Evolutionary conservation across 2,329 filamentous ascomycete genomes (phyloP), one percentile per base, ranked within the genome.

Genomic region (Ophiocordyceps australis): DNA sequence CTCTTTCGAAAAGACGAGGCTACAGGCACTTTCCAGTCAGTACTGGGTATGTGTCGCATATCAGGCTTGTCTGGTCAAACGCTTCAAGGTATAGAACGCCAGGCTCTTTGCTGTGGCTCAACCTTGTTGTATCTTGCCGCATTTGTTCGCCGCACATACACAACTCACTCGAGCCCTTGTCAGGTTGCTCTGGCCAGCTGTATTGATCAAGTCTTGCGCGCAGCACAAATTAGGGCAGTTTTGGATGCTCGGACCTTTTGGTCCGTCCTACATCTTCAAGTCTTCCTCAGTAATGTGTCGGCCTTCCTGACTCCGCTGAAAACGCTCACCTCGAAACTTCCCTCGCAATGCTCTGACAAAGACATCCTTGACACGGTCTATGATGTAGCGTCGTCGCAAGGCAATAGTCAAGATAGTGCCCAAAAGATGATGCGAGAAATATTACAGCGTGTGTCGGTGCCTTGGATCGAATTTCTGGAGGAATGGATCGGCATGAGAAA

Each of bases 401-500:
- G 82, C 30, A 65, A 78, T 35, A 62, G 64, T 17, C 66, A 71
- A 25, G 54, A 55, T 9, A 64, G 69, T 30, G 48, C 83, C 14
- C 64, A 66, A 13, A 59, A 65, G 14, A 61, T 80, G 17, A 62
- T 81, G 40, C 64, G 72, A 11, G 69, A 81, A 32, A 58, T 86
- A 1, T 46, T 89, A 11, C 55, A 59, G 23, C 57, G 64, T 20
- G 68, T 75, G 2, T 69, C 69, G 2, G 49, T 51, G 16, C 76
- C 76, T 1, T 83, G 74, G 66, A 52, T 78, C 7, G 62, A 71
- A 27, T 63, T 74, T 26, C 55, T 77, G 7, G 65, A 75, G 35
- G 69, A 74, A 39, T 89, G 80, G 79, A 68, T 85, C 31, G 81
- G 81, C 0, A 61, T 80, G 9, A 62, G 56, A 31, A 51, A 56